Evolutionary conservation across 352 stramenopile species (phyloP).

Genomic region (Phytophthora colocasiae): DNA sequence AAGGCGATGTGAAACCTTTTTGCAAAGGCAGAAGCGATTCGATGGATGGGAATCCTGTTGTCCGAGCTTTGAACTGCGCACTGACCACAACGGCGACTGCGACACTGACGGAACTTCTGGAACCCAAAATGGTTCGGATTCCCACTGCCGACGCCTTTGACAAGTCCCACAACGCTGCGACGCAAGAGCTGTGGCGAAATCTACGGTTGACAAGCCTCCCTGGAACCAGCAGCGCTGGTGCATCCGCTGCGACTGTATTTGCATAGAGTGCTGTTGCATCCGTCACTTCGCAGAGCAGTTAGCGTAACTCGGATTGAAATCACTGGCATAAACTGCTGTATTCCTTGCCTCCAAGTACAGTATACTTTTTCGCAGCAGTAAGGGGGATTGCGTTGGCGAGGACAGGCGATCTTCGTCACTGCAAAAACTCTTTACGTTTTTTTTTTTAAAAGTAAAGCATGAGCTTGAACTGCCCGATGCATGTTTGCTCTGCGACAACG

Average conservation of each 20-base stretch:
- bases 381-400: too few relatives aligned
- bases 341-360: neutral
- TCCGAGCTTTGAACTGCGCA: slow-evolving; percentile 2
- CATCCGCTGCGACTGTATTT: slow-evolving; percentile 9
- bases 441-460: neutral
- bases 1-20: slow-evolving; percentile 19
- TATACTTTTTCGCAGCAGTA: slow-evolving; percentile 1
- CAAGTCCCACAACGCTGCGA: slow-evolving; percentile 12
- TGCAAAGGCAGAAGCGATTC: neutral
- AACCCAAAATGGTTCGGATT: slow-evolving; percentile 4
- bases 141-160: neutral
- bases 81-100: slow-evolving; percentile 19
- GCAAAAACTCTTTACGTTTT: too few relatives aligned
- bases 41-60: slow-evolving; percentile 15
- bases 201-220: too few relatives aligned
- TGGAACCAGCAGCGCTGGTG: neutral
- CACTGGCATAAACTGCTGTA: neutral
- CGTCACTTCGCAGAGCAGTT: slow-evolving; percentile 6
- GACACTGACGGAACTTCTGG: slow-evolving; percentile 6
- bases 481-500: neutral
- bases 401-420: too few relatives aligned
- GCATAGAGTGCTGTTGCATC: slow-evolving; percentile 12
- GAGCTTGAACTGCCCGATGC: neutral
- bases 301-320: neutral
- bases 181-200: slow-evolving; percentile 4